These are phyloP conservation scores for Fusarium falciforme DNA, from an alignment of 2,329 filamentous ascomycete species.

Conservation along the genomic window DNA sequence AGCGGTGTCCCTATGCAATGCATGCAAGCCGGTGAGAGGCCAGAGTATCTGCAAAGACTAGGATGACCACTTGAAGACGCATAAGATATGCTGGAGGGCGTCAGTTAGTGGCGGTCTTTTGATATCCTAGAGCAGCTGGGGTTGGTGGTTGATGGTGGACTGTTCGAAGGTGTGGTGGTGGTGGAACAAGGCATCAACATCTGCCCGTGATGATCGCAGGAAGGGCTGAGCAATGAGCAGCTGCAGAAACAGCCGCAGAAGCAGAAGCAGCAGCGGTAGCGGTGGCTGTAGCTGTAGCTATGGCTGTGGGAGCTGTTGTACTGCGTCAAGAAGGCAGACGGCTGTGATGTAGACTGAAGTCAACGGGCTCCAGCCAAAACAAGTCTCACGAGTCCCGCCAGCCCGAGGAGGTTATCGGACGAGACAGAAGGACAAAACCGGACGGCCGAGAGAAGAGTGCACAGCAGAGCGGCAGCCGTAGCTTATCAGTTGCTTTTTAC, in stretches of 20 bases:
- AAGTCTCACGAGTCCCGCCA: slow-evolving; percentile 27
- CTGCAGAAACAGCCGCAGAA: not conserved
- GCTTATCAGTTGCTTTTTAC: slow-evolving; percentile 44
- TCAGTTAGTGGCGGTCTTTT: slow-evolving; percentile 33
- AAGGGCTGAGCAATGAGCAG: slow-evolving; percentile 18
- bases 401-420: slow-evolving; percentile 29
- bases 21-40: slow-evolving; percentile 35
- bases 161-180: slow-evolving; percentile 33
- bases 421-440: slow-evolving; percentile 33
- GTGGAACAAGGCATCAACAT: slow-evolving; percentile 33
- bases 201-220: slow-evolving; percentile 18
- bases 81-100: slow-evolving; percentile 37
- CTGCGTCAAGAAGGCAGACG: slow-evolving; percentile 6
- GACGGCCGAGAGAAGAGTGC: slow-evolving; percentile 36
- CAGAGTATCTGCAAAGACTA: slow-evolving; percentile 33
- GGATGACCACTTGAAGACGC: slow-evolving; percentile 32
- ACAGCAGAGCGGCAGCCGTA: slow-evolving; percentile 43
- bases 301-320: slow-evolving; percentile 26
- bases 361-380: slow-evolving; percentile 26
- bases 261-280: not conserved
- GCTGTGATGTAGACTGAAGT: slow-evolving; percentile 13
- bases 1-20: slow-evolving; percentile 23
- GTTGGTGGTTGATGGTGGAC: slow-evolving; percentile 26
- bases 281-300: not conserved
- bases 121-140: slow-evolving; percentile 23